Evolutionary conservation across 352 stramenopile genomes (phyloP), one percentile per base, ranked within the genome.

Genomic region (Globisporangium mamillatum): DNA sequence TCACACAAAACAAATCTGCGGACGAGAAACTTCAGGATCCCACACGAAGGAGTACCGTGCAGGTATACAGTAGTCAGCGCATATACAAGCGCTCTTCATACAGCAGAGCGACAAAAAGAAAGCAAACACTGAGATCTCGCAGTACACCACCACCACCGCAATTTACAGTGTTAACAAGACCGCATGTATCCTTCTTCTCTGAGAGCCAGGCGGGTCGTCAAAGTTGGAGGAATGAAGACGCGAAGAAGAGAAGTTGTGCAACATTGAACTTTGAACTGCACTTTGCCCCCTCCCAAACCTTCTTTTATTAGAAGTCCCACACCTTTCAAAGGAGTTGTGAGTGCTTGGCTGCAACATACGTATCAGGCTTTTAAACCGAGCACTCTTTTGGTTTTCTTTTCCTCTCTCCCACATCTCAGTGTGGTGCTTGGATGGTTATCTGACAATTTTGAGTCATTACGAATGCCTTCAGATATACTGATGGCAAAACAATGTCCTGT

Each of bases 11-110:
- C 36, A 44, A 63, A 63, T 32, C 34, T 63, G 57, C 57, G 29
- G 24, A 63, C 57, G 57, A 63, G 46, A 64, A 64, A 64, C 59
- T 64, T 64, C 59, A 64, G 59, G 38, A 64, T 64, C 59, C 36
- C 18, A 4, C 27, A 16, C 8, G 36, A 5, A 34, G 36, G n/a
- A 63, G 32, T 14, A 16, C 18, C 22, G 16, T 53, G 9, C 46
- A 53, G 46, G 46, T 24, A 10, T 16, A 44, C 36, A 14, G 36
- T 16, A 44, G 36, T 44, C 36, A 44, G 36, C 36, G 10, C 36
- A 44, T 44, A 44, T 53, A n/a, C 5, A 22, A 24, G 18, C 32
- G 32, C 2, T 38, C 8, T 38, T 12, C 32, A 38, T 38, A 44
- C 10, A 44, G 10, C 9, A 44, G 38, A 46, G 38, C 12, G 38